Evolutionary conservation across 306 rosid species (phyloP).

Genomic region (Hippophae rhamnoides): DNA sequence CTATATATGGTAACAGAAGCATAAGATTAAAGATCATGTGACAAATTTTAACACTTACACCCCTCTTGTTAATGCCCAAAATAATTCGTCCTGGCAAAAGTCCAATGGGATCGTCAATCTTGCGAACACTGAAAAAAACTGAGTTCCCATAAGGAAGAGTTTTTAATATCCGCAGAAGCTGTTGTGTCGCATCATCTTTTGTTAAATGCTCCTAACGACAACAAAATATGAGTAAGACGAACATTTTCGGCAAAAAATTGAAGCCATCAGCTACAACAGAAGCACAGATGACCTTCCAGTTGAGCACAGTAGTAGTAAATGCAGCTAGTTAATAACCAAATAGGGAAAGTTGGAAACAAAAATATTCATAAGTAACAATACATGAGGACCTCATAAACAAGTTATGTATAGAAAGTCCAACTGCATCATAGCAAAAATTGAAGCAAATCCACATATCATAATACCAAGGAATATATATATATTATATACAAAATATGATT

Average conservation of each 20-base stretch:
- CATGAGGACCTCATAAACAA: too few species aligned
- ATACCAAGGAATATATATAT: too few species aligned
- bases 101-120: slow-evolving; percentile 95
- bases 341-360: too few species aligned
- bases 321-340: too few species aligned
- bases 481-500: too few species aligned
- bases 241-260: neutral
- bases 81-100: slow-evolving; percentile 84
- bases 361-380: too few species aligned
- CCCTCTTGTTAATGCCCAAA: slow-evolving; percentile 92
- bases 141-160: slow-evolving; percentile 88
- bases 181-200: slow-evolving; percentile 92
- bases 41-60: slow-evolving; percentile 43
- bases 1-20: neutral
- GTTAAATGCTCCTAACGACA: slow-evolving; percentile 57
- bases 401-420: too few species aligned
- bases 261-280: too few species aligned
- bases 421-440: too few species aligned
- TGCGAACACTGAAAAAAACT: slow-evolving; percentile 80
- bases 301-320: too few species aligned
- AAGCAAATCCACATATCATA: too few species aligned
- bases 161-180: slow-evolving; percentile 71
- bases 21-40: neutral
- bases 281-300: too few species aligned
- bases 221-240: neutral